phyloP scores from a whole-genome alignment of 345 rosid genomes.

The Ceriops tagal region DNA sequence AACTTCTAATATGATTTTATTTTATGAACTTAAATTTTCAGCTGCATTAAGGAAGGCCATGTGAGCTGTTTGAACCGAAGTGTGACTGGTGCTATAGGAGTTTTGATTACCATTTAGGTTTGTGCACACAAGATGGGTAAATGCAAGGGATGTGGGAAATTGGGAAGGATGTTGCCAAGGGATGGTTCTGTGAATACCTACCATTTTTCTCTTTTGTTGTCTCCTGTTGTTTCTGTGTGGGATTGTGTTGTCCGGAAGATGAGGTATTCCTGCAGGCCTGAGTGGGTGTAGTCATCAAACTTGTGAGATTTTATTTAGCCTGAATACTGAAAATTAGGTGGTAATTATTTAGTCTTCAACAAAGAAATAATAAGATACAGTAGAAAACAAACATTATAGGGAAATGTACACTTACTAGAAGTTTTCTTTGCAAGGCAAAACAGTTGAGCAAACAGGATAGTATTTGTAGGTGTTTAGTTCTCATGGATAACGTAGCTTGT shows the following conservation, averaged over 20 bases:
- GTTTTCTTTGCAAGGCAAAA: constrained; percentile 26
- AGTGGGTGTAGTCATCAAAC: constrained; percentile 82
- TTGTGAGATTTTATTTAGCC: constrained; percentile 23
- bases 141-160: constrained; percentile 76
- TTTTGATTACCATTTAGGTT: constrained; percentile 18
- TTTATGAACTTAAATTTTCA: neutral
- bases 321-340: constrained; percentile 31
- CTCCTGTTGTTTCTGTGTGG: constrained; percentile 96
- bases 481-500: constrained; percentile 63
- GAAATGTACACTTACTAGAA: constrained; percentile 55
- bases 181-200: constrained; percentile 51
- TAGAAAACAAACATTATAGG: constrained; percentile 32
- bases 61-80: constrained; percentile 40
- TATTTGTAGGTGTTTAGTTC: constrained; percentile 22
- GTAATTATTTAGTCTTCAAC: constrained; percentile 32
- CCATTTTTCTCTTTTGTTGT: constrained; percentile 59
- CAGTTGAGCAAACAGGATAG: constrained; percentile 28
- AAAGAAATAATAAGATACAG: constrained; percentile 18
- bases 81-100: constrained; percentile 17
- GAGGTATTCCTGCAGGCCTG: constrained; percentile 97
- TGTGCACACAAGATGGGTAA: constrained; percentile 60
- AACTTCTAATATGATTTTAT: neutral
- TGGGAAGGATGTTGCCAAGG: constrained; percentile 58
- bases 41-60: constrained; percentile 43
- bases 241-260: constrained; percentile 89